Conservation (phyloP, 768 basidiomycete species). For the Mycena crocata region DNA sequence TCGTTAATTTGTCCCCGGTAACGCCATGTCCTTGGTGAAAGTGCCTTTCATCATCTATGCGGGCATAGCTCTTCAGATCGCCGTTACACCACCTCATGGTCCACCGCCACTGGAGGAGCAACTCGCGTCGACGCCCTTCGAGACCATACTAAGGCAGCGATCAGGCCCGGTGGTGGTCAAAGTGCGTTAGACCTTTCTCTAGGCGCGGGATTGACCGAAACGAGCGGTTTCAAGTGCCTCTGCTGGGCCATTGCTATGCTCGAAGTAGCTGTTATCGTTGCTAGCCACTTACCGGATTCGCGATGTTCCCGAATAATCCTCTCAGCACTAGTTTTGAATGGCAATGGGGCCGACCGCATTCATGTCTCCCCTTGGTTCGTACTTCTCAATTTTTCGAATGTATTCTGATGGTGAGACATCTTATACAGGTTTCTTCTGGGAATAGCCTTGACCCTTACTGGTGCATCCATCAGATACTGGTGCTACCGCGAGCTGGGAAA, state of each 20-base stretch:
- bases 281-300: slow-evolving; percentile 39
- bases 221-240: slow-evolving; percentile 45
- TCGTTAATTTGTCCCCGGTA: slow-evolving; percentile 19
- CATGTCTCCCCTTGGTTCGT: slow-evolving; percentile 43
- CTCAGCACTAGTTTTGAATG: slow-evolving; percentile 40
- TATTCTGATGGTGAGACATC: slow-evolving; percentile 7
- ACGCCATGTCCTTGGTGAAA: slow-evolving; percentile 48
- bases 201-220: slow-evolving; percentile 4
- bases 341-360: slow-evolving; percentile 42
- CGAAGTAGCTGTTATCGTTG: slow-evolving; percentile 52
- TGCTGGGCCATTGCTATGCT: slow-evolving; percentile 52
- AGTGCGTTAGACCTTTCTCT: slow-evolving; percentile 39
- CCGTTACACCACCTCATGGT: slow-evolving; percentile 60
- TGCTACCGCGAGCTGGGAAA: slow-evolving; percentile 59
- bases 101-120: slow-evolving; percentile 49
- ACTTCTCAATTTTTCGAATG: not conserved
- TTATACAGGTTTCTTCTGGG: slow-evolving; percentile 49
- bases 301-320: slow-evolving; percentile 39
- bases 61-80: slow-evolving; percentile 56
- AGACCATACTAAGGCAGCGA: slow-evolving; percentile 50
- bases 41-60: slow-evolving; percentile 57
- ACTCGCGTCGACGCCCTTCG: slow-evolving; percentile 48
- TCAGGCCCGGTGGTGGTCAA: slow-evolving; percentile 48
- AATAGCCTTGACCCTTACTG: slow-evolving; percentile 49
- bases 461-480: slow-evolving; percentile 35